A percentile compares a stretch with the other conserved stretches of the same genome.
Evolutionary conservation across 2,329 filamentous ascomycete species (phyloP).

Genomic region (Hypomyces rosellus): DNA sequence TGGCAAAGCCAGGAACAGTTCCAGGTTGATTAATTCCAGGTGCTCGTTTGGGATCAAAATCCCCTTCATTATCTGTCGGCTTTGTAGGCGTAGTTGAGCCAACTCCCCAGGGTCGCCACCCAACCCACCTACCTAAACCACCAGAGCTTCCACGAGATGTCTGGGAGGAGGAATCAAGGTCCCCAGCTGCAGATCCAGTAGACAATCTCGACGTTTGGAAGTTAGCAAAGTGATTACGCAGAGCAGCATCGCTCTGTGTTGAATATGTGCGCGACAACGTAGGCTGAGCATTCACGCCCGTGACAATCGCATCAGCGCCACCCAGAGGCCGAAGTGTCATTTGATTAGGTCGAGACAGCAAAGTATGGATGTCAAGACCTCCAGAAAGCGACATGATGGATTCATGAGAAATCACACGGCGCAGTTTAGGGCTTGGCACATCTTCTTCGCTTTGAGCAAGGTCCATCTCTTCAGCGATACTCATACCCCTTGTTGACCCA

Average conservation of each 20-base stretch:
- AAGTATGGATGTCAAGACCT: conserved; percentile 83
- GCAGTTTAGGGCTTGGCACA: conserved; percentile 43
- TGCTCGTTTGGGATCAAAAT: conserved; percentile 40
- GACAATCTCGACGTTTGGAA: conserved; percentile 30
- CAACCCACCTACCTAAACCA: conserved; percentile 38
- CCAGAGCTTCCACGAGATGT: conserved; percentile 19
- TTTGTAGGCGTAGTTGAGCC: conserved; percentile 10
- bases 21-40: conserved; percentile 77
- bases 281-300: conserved; percentile 53
- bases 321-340: conserved; percentile 53
- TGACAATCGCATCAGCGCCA: conserved; percentile 49
- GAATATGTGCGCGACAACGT: conserved; percentile 43
- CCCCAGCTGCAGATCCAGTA: conserved; percentile 23
- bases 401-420: conserved; percentile 71
- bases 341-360: conserved; percentile 70
- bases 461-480: conserved; percentile 23
- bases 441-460: conserved; percentile 29
- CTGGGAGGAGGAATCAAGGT: conserved; percentile 20
- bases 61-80: conserved; percentile 17
- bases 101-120: conserved; percentile 43
- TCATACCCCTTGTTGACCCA: conserved; percentile 10
- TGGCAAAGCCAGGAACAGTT: conserved; percentile 63
- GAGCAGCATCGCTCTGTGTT: conserved; percentile 47
- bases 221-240: conserved; percentile 49
- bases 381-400: conserved; percentile 82